Evolutionary conservation across 495 filamentous ascomycete species (phyloP), one percentile per base, ranked within the genome.

Genomic region (Rhizodiscina lignyota): DNA sequence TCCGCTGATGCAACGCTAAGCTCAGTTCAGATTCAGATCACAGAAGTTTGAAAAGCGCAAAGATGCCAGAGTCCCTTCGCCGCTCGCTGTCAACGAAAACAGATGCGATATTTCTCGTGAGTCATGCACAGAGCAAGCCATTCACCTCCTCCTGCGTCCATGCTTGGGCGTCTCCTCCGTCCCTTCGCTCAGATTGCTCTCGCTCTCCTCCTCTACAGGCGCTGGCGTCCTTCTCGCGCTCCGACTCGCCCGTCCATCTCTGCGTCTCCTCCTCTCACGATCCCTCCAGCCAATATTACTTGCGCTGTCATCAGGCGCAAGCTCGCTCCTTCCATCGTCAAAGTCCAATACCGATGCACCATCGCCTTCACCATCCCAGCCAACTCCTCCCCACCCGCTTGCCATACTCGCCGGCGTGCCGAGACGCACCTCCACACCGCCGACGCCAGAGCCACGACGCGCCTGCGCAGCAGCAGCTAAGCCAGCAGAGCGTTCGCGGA

Each of bases 211-310:
- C 54, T 83, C 81, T 5, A 91, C 83, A 0, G 74, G 71, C 13
- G 83, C 84, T 0, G 84, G 83, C 2, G 84, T 92, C 8, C 78
- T 66, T 48, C 83, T 63, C 57, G 86, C 81, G 35, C 66, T 68
- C 36, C 79, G 63, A n/a, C n/a, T n/a, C n/a, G n/a, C n/a, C n/a
- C n/a, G n/a, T 40, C 73, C 55, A 61, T 81, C 81, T 4, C 72
- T 77, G 48, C 80, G 60, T 34, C 82, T 65, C 20, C 72, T 63
- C 36, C 81, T 63, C 38, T 72, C 78, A 27, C 73, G 80, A n/a
- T n/a, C n/a, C n/a, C n/a, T n/a, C n/a, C n/a, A n/a, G 44, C 73
- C 78, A 36, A 94, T 82, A 45, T 94, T 93, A 54, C 84, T 93
- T 11, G 89, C 89, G 13, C 64, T 69, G 48, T 76, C 71, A 48